These are phyloP conservation scores for Trametes gibbosa DNA, from an alignment of 768 basidiomycete species.

Conservation along the genomic window DNA sequence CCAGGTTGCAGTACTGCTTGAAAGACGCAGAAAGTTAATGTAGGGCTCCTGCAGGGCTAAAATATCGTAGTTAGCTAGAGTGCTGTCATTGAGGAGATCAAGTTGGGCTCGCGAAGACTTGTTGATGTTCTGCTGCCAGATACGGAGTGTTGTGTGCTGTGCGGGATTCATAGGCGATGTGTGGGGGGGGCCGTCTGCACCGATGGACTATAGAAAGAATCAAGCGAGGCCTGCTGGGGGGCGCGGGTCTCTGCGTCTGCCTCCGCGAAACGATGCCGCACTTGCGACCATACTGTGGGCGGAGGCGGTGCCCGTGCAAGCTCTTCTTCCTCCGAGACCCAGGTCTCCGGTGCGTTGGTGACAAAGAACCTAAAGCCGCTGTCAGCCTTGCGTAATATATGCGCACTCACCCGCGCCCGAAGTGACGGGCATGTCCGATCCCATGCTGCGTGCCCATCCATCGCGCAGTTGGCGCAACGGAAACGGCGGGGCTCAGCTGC, in stretches of 20 bases:
- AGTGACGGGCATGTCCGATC: constrained; percentile 24
- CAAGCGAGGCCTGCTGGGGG: background rate
- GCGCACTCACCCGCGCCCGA: background rate
- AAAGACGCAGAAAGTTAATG: constrained; percentile 24
- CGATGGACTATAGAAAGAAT: background rate
- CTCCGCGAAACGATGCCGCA: background rate
- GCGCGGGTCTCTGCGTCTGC: background rate
- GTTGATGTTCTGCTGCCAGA: constrained; percentile 31
- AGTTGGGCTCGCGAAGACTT: constrained; percentile 24
- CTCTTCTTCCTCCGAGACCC: constrained; percentile 3
- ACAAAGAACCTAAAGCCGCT: constrained; percentile 10
- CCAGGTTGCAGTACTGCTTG: constrained; percentile 19
- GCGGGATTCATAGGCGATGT: background rate
- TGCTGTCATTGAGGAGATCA: constrained; percentile 16
- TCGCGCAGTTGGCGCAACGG: constrained; percentile 28
- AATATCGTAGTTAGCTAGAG: constrained; percentile 29
- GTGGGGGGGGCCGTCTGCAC: background rate
- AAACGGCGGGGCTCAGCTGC: background rate
- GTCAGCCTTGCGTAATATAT: background rate
- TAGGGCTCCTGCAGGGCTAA: constrained; percentile 40
- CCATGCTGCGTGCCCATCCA: constrained; percentile 29
- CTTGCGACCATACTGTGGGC: constrained; percentile 7
- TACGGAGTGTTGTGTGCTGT: constrained; percentile 3
- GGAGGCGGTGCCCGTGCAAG: background rate
- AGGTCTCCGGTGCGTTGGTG: background rate